phyloP scores from a whole-genome alignment of 2,329 filamentous ascomycete species.

The Colletotrichum abscissum region DNA sequence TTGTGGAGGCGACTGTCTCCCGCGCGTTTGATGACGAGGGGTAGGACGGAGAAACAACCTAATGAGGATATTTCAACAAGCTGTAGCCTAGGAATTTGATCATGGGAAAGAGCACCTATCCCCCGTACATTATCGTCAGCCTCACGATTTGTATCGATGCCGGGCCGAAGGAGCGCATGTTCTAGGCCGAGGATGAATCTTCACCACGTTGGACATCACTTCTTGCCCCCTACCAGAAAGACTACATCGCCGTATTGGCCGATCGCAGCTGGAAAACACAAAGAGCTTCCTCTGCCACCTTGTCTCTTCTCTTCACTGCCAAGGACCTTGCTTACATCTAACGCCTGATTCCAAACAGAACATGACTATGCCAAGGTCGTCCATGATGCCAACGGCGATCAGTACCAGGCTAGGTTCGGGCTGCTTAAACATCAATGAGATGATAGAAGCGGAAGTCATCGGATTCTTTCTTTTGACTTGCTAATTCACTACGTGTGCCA shows the following conservation, averaged over 20 bases:
- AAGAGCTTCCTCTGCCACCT: background rate
- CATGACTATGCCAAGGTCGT: background rate
- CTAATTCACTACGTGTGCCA: background rate
- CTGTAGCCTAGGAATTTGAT: background rate
- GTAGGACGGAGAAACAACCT: background rate
- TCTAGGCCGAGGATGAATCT: background rate
- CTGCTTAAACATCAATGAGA: conserved; percentile 11
- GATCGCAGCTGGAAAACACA: background rate
- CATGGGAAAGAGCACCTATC: background rate
- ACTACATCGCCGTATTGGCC: background rate
- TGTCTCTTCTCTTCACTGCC: background rate
- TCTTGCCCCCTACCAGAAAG: background rate
- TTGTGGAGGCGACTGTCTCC: background rate
- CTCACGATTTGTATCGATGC: background rate
- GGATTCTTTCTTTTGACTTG: background rate
- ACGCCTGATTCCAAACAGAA: background rate
- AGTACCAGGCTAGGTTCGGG: background rate
- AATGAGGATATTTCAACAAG: background rate
- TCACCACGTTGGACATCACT: background rate
- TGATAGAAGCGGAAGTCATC: conserved; percentile 16
- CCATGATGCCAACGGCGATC: background rate
- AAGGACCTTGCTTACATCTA: background rate
- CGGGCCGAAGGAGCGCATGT: background rate
- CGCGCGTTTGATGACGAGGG: background rate
- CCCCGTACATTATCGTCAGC: background rate